Base-by-base conservation (phyloP, 2,329 filamentous ascomycete species). In the Apiospora malaysiana region DNA sequence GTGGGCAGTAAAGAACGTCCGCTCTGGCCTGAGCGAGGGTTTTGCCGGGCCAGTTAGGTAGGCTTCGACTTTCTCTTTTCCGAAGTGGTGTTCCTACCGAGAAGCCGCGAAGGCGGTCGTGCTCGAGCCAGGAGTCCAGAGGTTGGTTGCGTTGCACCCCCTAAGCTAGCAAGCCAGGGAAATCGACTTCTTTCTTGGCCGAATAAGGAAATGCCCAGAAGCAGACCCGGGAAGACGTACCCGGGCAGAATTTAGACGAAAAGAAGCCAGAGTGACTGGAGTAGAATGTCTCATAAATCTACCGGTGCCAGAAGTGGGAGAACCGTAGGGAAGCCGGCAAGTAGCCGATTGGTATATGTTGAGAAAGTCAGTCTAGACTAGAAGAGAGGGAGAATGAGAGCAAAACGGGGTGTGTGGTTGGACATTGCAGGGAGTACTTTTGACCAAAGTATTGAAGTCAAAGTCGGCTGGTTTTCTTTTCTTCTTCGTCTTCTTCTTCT, bases 311-410 rank as follows among this genome's bases (percentile, higher is more conserved):
- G 56, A 18, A 63, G 27, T 40, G 56, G 56, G 27, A 63, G 56
- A 32, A 9, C 18, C 56, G 56, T 63, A 40, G 27, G 56, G 32
- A 21, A 40, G 27, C 32, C 56, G 56, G 56, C 56, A 63, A 18
- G 56, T 63, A n/a, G 56, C 56, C 56, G 56, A 63, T 63, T 40
- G 56, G 56, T 40, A 63, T 63, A 63, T 63, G 56, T 63, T 40
- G 56, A 40, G 56, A 63, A 63, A 63, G 56, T 63, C 56, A 40
- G 56, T 63, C 27, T 40, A 63, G 56, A 40, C 56, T 63, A 63
- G 56, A 63, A 63, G 56, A n/a, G 65, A 67, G 65, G 40, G 40
- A 67, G 65, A 67, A 45, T 67, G 43, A 45, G 43, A 67, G 65
- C 65, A 67, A 46, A 67, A 46, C 65, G 40, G 65, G 40, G 40